Percentiles rank a stretch among this genome's conserved stretches.
Conservation (phyloP, 805 yeast species). For the Yarrowia deformans region DNA sequence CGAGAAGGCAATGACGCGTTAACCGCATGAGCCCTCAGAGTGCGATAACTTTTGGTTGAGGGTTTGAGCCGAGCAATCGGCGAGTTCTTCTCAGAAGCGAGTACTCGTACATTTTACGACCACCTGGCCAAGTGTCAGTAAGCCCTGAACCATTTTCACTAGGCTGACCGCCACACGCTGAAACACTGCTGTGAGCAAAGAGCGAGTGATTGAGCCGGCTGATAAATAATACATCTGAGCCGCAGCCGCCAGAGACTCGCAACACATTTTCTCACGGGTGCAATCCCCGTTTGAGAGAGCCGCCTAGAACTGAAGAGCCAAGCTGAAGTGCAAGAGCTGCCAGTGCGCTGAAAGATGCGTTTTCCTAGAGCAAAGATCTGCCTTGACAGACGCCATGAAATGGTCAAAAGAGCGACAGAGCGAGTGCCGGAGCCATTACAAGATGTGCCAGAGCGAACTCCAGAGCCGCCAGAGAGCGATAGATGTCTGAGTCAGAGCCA, state of each 20-base stretch:
- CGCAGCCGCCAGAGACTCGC: too few species aligned
- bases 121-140: neutral
- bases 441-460: too few species aligned
- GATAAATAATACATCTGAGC: too few species aligned
- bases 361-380: conserved; percentile 1
- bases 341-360: too few species aligned
- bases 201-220: too few species aligned
- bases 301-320: conserved; percentile 11
- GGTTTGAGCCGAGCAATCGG: neutral
- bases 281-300: neutral
- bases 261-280: neutral
- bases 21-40: neutral
- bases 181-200: too few species aligned
- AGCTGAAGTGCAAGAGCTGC: neutral
- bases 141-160: too few species aligned
- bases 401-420: conserved; percentile 3
- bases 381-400: neutral
- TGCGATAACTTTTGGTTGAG: conserved; percentile 1
- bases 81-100: neutral
- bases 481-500: too few species aligned
- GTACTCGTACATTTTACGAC: neutral
- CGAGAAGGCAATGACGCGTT: neutral
- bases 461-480: too few species aligned
- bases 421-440: neutral
- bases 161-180: too few species aligned